Evolutionary conservation across 169 alveolate genomes (phyloP), one percentile per base, ranked within the genome.

Genomic region (Cryptosporidium muris): DNA sequence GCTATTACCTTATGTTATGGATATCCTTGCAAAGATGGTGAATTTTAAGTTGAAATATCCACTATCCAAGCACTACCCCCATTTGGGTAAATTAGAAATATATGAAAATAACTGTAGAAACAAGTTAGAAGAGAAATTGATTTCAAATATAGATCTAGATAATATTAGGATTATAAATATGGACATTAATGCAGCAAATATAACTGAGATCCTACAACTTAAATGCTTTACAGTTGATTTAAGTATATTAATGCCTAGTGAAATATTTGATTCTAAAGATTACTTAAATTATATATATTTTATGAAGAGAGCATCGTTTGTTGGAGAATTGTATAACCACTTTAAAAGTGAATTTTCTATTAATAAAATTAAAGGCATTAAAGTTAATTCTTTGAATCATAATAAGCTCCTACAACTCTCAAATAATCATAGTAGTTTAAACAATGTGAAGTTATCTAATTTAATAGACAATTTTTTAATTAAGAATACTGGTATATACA

Each of bases 251-350:
- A 36, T 74, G 7, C 85, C 85, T 40, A 47, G 47, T 4, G 54
- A 14, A 1, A 14, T 74, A 9, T 16, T 74, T 12, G 63, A 60
- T 43, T 34, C 43, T 40, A 74, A 58, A 42, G 85, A 74, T 37
- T 49, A 74, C 16, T 34, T 47, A 11, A 74, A 74, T 40, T 74
- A 74, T 42, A 8, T 53, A 12, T 74, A 74, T 25, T 74, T 74
- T 58, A 40, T 74, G 12, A 74, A 74, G 62, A 74, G 85, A 45
- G 85, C 52, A 40, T 42, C 51, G 2, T n/a, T 74, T 1, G 16
- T 74, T 3, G 12, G 43, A 9, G 60, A 60, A 25, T 14, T 74
- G 11, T 74, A 58, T 74, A 1, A 43, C 45, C 48, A 58, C 14
- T 37, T 66, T 4, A 16, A 37, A 8, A 4, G 42, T 1, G 4